Evolutionary conservation across 2,329 filamentous ascomycete species (phyloP).

Genomic region (Microcyclospora pomicola): DNA sequence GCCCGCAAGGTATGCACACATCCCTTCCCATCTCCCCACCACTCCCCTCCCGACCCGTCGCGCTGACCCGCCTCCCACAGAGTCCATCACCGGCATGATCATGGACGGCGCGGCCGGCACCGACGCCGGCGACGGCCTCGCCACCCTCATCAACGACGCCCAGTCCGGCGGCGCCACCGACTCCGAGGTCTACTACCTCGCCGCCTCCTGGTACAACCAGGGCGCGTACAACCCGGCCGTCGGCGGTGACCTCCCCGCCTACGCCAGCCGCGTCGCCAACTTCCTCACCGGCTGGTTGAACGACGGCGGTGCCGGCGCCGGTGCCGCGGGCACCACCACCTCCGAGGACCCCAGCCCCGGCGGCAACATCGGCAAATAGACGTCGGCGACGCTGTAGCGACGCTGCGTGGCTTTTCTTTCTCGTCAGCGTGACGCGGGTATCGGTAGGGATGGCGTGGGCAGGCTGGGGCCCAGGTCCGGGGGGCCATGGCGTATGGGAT

Average conservation of each 20-base stretch:
- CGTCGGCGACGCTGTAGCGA: too few species aligned
- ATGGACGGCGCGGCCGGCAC: slow-evolving; percentile 33
- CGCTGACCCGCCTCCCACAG: slow-evolving; percentile 14
- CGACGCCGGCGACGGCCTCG: slow-evolving; percentile 28
- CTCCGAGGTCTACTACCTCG: not conserved
- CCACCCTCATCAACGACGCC: not conserved
- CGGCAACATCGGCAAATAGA: too few species aligned
- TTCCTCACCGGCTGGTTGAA: not conserved
- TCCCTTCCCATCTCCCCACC: not conserved
- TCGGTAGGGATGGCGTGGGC: too few species aligned
- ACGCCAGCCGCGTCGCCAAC: not conserved
- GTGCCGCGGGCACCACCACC: too few species aligned
- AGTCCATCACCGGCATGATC: slow-evolving; percentile 26
- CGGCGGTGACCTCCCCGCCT: not conserved
- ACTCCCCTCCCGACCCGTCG: too few species aligned
- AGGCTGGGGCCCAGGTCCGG: too few species aligned
- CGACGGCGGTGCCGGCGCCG: too few species aligned
- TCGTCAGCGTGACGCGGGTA: too few species aligned
- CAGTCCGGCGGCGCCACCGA: not conserved
- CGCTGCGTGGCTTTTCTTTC: too few species aligned
- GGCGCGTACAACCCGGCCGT: not conserved
- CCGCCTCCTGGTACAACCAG: not conserved
- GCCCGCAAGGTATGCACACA: slow-evolving; percentile 3
- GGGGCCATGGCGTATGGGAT: too few species aligned
- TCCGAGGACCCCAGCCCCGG: too few species aligned